Evolutionary conservation across 164 flowering plant genomes (phyloP).

Genomic region (Taxillus chinensis): DNA sequence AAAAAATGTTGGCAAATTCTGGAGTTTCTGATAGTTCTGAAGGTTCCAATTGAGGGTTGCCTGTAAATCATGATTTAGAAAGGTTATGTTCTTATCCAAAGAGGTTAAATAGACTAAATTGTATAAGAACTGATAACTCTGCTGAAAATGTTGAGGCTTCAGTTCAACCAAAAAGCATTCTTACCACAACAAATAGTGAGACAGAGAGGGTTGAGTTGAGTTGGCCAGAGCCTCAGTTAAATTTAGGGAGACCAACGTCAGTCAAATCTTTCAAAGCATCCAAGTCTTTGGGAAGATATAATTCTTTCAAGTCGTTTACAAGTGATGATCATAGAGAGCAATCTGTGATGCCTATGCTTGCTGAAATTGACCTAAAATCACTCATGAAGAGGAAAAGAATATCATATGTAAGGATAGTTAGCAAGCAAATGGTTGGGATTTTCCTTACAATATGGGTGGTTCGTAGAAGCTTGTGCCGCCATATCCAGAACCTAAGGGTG

Average conservation of each 20-base stretch:
- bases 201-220: conserved; percentile 68
- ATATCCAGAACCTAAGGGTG: conserved; percentile 71
- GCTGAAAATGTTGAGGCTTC: conserved; percentile 21
- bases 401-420: conserved; percentile 71
- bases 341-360: conserved; percentile 34
- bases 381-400: conserved; percentile 53
- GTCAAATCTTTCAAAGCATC: conserved; percentile 45
- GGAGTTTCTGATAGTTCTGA: conserved; percentile 15
- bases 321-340: conserved; percentile 20
- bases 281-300: conserved; percentile 36
- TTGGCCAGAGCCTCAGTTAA: too few species aligned
- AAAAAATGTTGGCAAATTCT: conserved; percentile 7
- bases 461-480: conserved; percentile 73
- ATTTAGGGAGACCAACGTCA: conserved; percentile 47
- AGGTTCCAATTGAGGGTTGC: conserved; percentile 9
- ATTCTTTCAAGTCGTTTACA: conserved; percentile 47
- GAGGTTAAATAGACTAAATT: conserved; percentile 41
- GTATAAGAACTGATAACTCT: conserved; percentile 26
- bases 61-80: conserved; percentile 20
- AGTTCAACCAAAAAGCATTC: conserved; percentile 17
- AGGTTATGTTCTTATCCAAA: conserved; percentile 45
- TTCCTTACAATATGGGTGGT: conserved; percentile 91
- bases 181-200: conserved; percentile 52
- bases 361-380: conserved; percentile 59
- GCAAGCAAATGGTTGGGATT: conserved; percentile 98